A percentile compares a stretch with the other conserved stretches of the same genome.
Evolutionary conservation across 805 yeast genomes (phyloP).

Genomic region (Nematodospora valgi): DNA sequence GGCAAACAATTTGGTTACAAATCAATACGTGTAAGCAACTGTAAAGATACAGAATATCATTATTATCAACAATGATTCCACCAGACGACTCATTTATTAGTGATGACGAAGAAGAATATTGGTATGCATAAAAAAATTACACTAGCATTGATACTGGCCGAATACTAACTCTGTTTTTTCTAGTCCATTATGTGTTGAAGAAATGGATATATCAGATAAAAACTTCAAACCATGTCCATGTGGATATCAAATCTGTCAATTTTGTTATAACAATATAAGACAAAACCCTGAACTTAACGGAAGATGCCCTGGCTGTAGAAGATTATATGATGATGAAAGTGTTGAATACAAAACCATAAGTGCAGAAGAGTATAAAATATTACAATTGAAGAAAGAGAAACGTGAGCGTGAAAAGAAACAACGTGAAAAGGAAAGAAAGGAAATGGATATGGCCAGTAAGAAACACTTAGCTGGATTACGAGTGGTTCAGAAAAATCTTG

Average conservation of each 20-base stretch:
- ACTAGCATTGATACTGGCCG: too few relatives aligned
- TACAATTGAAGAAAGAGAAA: conserved; percentile 75
- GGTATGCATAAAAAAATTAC: conserved; percentile 46
- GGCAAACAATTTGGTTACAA: too few relatives aligned
- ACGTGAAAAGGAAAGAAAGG: conserved; percentile 87
- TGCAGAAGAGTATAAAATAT: conserved; percentile 82
- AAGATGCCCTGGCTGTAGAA: conserved; percentile 95
- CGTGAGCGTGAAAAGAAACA: conserved; percentile 80
- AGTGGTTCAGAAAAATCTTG: conserved; percentile 96
- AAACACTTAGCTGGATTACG: conserved; percentile 95
- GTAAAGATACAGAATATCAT: too few relatives aligned
- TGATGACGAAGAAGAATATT: conserved; percentile 77
- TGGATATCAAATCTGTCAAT: conserved; percentile 97
- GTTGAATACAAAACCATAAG: conserved; percentile 83
- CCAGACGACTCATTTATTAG: conserved; percentile 58
- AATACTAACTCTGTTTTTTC: conserved; percentile 17
- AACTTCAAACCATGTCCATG: conserved; percentile 99
- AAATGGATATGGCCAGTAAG: conserved; percentile 78
- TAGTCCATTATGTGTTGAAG: conserved; percentile 95
- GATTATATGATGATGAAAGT: conserved; percentile 87
- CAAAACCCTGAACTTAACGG: conserved; percentile 95
- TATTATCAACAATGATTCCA: conserved; percentile 21
- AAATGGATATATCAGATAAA: conserved; percentile 93
- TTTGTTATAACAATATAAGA: conserved; percentile 94
- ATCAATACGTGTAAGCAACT: too few relatives aligned